phyloP scores from a whole-genome alignment of 495 filamentous ascomycete species.

The Aspergillus taichungensis region DNA sequence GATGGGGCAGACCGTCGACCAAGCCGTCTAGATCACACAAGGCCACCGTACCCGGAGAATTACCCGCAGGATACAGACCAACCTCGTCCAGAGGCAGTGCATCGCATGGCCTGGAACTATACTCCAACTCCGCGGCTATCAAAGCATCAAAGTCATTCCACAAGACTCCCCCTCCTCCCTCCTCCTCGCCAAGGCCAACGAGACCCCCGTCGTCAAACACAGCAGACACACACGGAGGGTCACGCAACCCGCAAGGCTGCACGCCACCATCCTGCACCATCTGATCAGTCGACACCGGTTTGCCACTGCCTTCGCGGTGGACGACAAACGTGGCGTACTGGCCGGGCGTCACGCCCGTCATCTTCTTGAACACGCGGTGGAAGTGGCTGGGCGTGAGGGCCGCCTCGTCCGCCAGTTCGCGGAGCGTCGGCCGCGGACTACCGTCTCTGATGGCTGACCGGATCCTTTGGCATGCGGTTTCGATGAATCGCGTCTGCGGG shows the following conservation, averaged over 20 bases:
- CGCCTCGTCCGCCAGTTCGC: slow-evolving; percentile 43
- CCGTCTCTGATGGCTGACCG: slow-evolving; percentile 15
- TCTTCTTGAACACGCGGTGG: slow-evolving; percentile 53
- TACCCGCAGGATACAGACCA: no score
- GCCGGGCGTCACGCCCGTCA: slow-evolving; percentile 52
- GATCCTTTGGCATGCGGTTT: slow-evolving; percentile 35
- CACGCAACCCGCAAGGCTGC: slow-evolving; percentile 10
- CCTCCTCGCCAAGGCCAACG: slow-evolving; percentile 3
- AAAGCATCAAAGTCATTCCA: slow-evolving; percentile 36
- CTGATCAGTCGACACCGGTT: no score
- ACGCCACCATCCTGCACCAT: neutral
- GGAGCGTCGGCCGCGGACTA: slow-evolving; percentile 31
- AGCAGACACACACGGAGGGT: slow-evolving; percentile 2
- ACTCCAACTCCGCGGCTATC: slow-evolving; percentile 23
- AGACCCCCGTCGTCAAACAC: slow-evolving; percentile 5
- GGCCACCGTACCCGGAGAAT: no score
- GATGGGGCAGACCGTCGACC: no score
- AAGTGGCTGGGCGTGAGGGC: slow-evolving; percentile 53
- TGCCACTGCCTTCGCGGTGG: no score
- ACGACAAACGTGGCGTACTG: slow-evolving; percentile 28
- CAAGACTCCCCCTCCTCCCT: slow-evolving; percentile 3
- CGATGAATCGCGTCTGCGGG: slow-evolving; percentile 34
- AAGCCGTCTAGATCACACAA: no score
- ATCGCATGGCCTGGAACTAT: slow-evolving; percentile 4
- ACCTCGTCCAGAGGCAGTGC: slow-evolving; percentile 9